Percentiles rank a stretch among this genome's conserved stretches.
Conservation (phyloP, 31 red algal genomes). For the Odonthalia washingtoniensis region DNA sequence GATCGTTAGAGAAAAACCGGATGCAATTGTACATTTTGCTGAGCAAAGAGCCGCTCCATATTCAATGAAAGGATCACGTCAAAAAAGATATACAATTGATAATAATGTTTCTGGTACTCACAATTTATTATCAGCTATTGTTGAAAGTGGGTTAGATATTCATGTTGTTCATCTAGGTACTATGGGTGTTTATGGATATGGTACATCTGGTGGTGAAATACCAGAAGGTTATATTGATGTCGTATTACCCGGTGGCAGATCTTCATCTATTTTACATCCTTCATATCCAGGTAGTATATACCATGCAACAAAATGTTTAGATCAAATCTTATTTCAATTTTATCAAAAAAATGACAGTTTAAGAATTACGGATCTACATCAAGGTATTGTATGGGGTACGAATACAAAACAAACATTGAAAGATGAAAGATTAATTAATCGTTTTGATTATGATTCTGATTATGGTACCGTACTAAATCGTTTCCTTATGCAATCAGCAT, state of each 20-base stretch:
- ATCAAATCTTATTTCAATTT: slow-evolving; percentile 97
- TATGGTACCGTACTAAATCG: slow-evolving; percentile 99
- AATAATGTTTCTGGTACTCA: slow-evolving; percentile 97
- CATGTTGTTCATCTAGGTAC: slow-evolving; percentile 98
- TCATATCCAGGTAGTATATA: slow-evolving; percentile 94
- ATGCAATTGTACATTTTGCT: slow-evolving; percentile 97
- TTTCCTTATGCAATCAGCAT: slow-evolving; percentile 98
- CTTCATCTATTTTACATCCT: slow-evolving; percentile 89
- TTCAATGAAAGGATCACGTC: slow-evolving; percentile 86
- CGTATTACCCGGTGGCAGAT: slow-evolving; percentile 72
- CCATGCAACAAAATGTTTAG: slow-evolving; percentile 96
- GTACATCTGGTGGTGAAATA: slow-evolving; percentile 93
- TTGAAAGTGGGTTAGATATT: slow-evolving; percentile 82
- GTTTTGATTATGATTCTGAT: slow-evolving; percentile 97
- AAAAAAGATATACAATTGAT: slow-evolving; percentile 97
- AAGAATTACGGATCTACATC: slow-evolving; percentile 97
- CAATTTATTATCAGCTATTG: slow-evolving; percentile 89
- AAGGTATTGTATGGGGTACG: slow-evolving; percentile 99
- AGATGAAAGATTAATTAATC: slow-evolving; percentile 97
- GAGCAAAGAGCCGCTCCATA: slow-evolving; percentile 99
- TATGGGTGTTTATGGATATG: slow-evolving; percentile 99
- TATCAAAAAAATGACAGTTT: slow-evolving; percentile 94
- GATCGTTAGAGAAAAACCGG: slow-evolving; percentile 74
- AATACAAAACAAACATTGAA: slow-evolving; percentile 82
- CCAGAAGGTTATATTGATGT: slow-evolving; percentile 99